Evolutionary conservation across 192 early-diverging fungal genomes (phyloP).

Genomic region (Gamsiella multidivaricata): DNA sequence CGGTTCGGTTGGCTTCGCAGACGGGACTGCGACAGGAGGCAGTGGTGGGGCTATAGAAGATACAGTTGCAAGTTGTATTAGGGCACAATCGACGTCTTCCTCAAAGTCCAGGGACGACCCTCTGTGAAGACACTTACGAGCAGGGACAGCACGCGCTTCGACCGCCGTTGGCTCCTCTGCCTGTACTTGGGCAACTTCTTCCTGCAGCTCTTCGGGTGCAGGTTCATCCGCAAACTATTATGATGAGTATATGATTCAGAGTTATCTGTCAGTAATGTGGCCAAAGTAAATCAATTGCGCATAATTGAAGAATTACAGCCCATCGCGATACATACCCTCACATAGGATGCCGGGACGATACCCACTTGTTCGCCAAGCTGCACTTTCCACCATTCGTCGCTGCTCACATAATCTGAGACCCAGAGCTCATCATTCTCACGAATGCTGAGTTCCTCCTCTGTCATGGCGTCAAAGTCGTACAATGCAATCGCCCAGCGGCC

Average conservation of each 20-base stretch:
- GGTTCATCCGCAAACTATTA: slow-evolving; percentile 43
- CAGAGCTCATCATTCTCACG: slow-evolving; percentile 84
- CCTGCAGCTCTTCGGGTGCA: slow-evolving; percentile 15
- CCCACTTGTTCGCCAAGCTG: slow-evolving; percentile 75
- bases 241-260: background rate
- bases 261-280: background rate
- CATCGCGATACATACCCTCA: slow-evolving; percentile 58
- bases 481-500: slow-evolving; percentile 59
- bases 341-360: slow-evolving; percentile 87
- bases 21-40: slow-evolving; percentile 6
- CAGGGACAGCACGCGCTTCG: slow-evolving; percentile 33
- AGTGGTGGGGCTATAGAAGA: slow-evolving; percentile 20
- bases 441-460: slow-evolving; percentile 90
- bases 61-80: too few species aligned
- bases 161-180: slow-evolving; percentile 22
- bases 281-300: too few species aligned
- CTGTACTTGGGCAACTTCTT: slow-evolving; percentile 8
- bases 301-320: background rate
- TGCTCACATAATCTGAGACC: slow-evolving; percentile 84
- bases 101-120: too few species aligned
- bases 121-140: too few species aligned
- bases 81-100: too few species aligned
- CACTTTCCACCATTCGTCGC: slow-evolving; percentile 90
- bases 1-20: slow-evolving; percentile 18
- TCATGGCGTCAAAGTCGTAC: slow-evolving; percentile 86